A percentile compares a stretch with the other conserved stretches of the same genome.
phyloP scores from a whole-genome alignment of 2,329 filamentous ascomycete genomes.

The Aspergillus piperis region DNA sequence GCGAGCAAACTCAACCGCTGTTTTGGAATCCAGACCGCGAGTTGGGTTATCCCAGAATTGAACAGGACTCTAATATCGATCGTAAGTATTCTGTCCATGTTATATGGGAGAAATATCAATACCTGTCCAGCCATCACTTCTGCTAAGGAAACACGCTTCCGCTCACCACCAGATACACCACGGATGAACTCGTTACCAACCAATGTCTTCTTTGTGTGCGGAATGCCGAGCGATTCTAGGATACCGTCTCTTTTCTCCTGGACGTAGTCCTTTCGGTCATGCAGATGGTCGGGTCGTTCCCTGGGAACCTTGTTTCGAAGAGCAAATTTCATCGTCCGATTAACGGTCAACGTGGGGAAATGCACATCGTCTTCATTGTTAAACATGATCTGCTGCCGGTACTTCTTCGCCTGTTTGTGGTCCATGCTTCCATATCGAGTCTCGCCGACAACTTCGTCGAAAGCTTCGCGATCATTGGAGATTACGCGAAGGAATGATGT shows the following conservation, averaged over 20 bases:
- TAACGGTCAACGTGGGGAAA: slow-evolving; percentile 73
- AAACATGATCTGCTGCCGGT: slow-evolving; percentile 59
- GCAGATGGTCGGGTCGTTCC: slow-evolving; percentile 27
- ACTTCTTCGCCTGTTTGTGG: slow-evolving; percentile 47
- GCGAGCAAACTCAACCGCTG: slow-evolving; percentile 60
- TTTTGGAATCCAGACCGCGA: slow-evolving; percentile 65
- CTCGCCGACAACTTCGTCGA: slow-evolving; percentile 57
- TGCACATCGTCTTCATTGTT: slow-evolving; percentile 76
- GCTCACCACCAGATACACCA: slow-evolving; percentile 67
- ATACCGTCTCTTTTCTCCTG: slow-evolving; percentile 36
- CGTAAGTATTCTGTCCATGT: neutral
- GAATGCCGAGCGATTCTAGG: slow-evolving; percentile 32
- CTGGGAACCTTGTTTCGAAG: slow-evolving; percentile 52
- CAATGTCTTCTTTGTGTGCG: slow-evolving; percentile 62
- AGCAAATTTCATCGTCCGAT: slow-evolving; percentile 72
- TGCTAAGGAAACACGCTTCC: slow-evolving; percentile 68
- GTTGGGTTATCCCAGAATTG: slow-evolving; percentile 69
- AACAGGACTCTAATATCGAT: slow-evolving; percentile 46
- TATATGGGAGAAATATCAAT: slow-evolving; percentile 25
- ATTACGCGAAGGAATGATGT: slow-evolving; percentile 70
- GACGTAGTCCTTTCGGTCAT: slow-evolving; percentile 33
- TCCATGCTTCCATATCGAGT: slow-evolving; percentile 56
- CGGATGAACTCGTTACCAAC: slow-evolving; percentile 67
- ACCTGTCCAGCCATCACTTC: slow-evolving; percentile 57
- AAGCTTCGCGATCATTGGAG: slow-evolving; percentile 64